Conservation (phyloP, 768 basidiomycete species). For the Boletus rubescentipes region DNA sequence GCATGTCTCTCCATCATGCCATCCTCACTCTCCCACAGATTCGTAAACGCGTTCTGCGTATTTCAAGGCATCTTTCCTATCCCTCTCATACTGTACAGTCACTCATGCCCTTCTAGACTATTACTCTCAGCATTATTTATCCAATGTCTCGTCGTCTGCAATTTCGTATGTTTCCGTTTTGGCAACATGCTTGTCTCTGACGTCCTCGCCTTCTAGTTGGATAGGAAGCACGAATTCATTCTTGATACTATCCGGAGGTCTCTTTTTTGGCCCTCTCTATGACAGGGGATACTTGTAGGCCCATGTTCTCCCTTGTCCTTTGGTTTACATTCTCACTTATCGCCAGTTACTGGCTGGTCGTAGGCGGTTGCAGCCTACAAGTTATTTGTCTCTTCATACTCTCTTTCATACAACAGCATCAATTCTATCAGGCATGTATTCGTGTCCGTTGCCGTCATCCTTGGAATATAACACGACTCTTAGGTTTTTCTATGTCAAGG, state of each 20-base stretch:
- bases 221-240: slow-evolving; percentile 52
- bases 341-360: slow-evolving; percentile 42
- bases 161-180: slow-evolving; percentile 32
- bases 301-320: neutral
- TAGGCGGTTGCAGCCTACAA: slow-evolving; percentile 44
- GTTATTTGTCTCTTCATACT: slow-evolving; percentile 43
- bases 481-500: slow-evolving; percentile 39
- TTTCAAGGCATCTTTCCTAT: slow-evolving; percentile 34
- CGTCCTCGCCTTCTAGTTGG: slow-evolving; percentile 28
- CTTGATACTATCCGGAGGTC: slow-evolving; percentile 42
- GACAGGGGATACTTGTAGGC: slow-evolving; percentile 52
- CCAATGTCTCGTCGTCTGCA: slow-evolving; percentile 35
- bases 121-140: slow-evolving; percentile 37
- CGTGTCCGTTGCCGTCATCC: neutral
- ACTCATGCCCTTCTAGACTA: slow-evolving; percentile 31
- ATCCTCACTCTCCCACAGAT: slow-evolving; percentile 19
- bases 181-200: neutral
- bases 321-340: neutral
- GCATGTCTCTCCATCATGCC: neutral
- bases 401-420: slow-evolving; percentile 37
- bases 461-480: slow-evolving; percentile 26
- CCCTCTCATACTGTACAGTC: neutral
- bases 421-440: slow-evolving; percentile 39
- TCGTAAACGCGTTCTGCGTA: slow-evolving; percentile 39
- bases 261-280: slow-evolving; percentile 48